Percentiles rank a stretch among this genome's conserved stretches.
Evolutionary conservation across 441 rosid genomes (phyloP).

Genomic region (Arabidopsis hybrid): DNA sequence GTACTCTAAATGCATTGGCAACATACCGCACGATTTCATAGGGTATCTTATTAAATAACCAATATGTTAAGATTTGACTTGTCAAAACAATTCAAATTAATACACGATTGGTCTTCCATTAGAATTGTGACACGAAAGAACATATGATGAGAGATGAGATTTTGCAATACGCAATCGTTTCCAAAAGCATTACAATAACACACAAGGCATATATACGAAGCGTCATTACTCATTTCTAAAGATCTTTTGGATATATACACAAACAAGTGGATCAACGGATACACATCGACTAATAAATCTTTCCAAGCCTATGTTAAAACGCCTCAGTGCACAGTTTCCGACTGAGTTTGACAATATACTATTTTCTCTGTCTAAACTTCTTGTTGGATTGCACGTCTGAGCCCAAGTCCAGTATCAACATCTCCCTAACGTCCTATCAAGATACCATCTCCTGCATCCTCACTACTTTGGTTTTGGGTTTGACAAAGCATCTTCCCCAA

Average conservation of each 20-base stretch:
- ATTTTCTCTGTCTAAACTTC: slow-evolving; percentile 39
- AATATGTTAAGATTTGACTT: no score
- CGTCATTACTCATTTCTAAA: slow-evolving; percentile 3
- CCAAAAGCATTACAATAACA: not conserved
- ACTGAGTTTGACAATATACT: not conserved
- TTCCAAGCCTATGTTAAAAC: no score
- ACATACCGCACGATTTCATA: no score
- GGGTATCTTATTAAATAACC: no score
- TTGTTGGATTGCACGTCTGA: slow-evolving; percentile 56
- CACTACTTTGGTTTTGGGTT: slow-evolving; percentile 30
- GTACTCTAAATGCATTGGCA: no score
- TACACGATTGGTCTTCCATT: not conserved
- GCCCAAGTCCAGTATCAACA: slow-evolving; percentile 63
- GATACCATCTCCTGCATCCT: slow-evolving; percentile 29
- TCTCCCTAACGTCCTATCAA: slow-evolving; percentile 55
- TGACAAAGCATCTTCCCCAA: slow-evolving; percentile 54
- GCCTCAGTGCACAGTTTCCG: no score
- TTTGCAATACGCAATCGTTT: not conserved
- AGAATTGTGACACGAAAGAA: not conserved
- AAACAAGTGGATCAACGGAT: no score
- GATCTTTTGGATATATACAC: not conserved
- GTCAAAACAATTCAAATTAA: no score
- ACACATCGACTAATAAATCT: no score
- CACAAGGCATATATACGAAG: slow-evolving; percentile 5
- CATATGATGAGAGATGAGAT: not conserved